phyloP scores from a whole-genome alignment of 2,329 filamentous ascomycete species.

The Neopestalotiopsis sp. region DNA sequence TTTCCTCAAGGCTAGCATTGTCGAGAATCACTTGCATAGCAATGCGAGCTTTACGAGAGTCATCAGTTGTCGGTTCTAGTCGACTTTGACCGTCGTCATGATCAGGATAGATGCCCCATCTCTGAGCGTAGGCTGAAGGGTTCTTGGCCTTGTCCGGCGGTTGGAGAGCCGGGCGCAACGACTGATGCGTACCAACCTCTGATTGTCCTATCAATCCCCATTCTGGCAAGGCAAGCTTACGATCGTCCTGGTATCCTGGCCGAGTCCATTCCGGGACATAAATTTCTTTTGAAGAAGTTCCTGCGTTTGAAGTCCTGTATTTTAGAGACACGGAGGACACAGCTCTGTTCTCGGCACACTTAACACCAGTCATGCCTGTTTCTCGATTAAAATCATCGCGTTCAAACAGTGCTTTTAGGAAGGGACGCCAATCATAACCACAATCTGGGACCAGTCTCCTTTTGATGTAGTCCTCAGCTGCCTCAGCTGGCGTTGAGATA shows the following conservation, averaged over 20 bases:
- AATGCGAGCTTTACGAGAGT: slow-evolving; percentile 27
- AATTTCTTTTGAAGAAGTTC: not conserved
- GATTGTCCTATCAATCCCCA: not conserved
- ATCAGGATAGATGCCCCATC: slow-evolving; percentile 33
- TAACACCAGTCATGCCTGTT: not conserved
- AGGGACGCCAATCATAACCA: slow-evolving; percentile 23
- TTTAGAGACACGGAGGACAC: not conserved
- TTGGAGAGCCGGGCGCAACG: slow-evolving; percentile 31
- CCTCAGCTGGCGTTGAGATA: not conserved
- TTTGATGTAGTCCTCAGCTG: not conserved
- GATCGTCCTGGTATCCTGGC: not conserved
- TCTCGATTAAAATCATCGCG: not conserved
- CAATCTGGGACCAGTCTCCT: not conserved
- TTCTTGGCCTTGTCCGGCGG: slow-evolving; percentile 23
- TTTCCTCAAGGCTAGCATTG: not conserved
- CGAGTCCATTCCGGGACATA: slow-evolving; percentile 8
- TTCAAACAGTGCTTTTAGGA: slow-evolving; percentile 25
- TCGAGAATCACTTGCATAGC: slow-evolving; percentile 15
- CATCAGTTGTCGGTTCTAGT: slow-evolving; percentile 31
- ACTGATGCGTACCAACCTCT: not conserved
- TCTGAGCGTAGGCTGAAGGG: slow-evolving; percentile 31
- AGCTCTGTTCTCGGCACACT: not conserved
- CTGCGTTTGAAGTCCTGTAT: not conserved
- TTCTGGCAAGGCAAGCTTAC: not conserved
- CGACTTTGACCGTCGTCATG: slow-evolving; percentile 33